Evolutionary conservation across 495 filamentous ascomycete genomes (phyloP).

Genomic region (Podospora pseudoanserina): DNA sequence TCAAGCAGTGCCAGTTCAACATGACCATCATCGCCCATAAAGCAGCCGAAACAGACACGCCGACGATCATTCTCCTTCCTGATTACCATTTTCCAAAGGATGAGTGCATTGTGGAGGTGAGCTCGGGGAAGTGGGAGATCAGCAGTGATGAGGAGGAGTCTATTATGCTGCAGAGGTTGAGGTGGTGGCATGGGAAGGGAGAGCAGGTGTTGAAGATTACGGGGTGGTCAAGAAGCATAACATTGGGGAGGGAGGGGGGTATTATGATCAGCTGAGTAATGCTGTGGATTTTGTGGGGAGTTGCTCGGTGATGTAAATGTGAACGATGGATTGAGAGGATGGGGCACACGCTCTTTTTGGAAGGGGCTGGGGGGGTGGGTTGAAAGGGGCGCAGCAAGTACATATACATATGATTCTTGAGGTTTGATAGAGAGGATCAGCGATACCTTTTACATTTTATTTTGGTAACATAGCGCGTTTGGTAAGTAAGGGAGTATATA

Average conservation of each 20-base stretch:
- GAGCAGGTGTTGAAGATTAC: conserved; percentile 75
- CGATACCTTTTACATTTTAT: no score
- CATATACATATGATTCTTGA: no score
- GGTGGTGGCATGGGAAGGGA: conserved; percentile 88
- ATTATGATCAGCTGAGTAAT: conserved; percentile 45
- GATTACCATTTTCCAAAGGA: conserved; percentile 88
- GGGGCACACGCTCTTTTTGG: not conserved
- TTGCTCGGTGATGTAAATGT: conserved; percentile 43
- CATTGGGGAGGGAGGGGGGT: conserved; percentile 35
- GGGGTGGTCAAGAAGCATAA: conserved; percentile 54
- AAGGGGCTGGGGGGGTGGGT: no score
- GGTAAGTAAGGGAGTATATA: no score
- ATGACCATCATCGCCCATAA: conserved; percentile 57
- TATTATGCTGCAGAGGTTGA: conserved; percentile 65
- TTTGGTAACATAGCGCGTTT: no score
- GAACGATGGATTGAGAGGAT: not conserved
- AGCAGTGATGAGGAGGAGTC: conserved; percentile 64
- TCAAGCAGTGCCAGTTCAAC: conserved; percentile 68
- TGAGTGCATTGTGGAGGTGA: conserved; percentile 64
- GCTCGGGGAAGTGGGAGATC: conserved; percentile 85
- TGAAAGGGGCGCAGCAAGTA: no score
- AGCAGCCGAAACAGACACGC: conserved; percentile 52
- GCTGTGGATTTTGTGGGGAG: conserved; percentile 25
- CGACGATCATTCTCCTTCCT: conserved; percentile 84
- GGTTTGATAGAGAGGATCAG: no score